Conservation (phyloP, 192 early-diverging fungal genomes). For the Ambispora gerdemannii region DNA sequence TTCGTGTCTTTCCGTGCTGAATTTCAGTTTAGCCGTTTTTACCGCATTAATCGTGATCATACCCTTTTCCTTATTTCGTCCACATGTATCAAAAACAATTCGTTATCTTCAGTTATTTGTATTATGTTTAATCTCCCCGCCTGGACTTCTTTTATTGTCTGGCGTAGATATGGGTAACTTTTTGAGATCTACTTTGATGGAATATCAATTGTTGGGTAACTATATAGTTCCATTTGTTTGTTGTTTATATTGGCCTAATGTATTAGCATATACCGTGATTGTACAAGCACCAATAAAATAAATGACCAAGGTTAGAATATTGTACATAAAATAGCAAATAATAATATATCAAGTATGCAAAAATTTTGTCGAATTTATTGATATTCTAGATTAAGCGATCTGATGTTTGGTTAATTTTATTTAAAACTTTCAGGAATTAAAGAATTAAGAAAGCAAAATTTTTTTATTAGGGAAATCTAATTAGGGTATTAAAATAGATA, state of each 20-base stretch:
- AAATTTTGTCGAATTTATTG: too few species aligned
- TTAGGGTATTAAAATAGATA: too few species aligned
- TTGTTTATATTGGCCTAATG: conserved; percentile 70
- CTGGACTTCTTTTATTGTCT: conserved; percentile 47
- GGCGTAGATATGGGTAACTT: conserved; percentile 40
- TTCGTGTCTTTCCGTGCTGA: conserved; percentile 65
- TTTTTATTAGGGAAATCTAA: too few species aligned
- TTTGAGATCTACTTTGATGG: conserved; percentile 51
- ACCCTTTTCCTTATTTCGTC: conserved; percentile 59
- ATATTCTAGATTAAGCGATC: too few species aligned
- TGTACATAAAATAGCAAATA: too few species aligned
- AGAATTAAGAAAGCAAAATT: too few species aligned
- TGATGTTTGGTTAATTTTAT: too few species aligned
- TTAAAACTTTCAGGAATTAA: too few species aligned
- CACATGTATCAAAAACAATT: conserved; percentile 11
- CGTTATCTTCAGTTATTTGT: conserved; percentile 46
- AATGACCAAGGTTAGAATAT: background rate
- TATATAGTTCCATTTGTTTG: conserved; percentile 63
- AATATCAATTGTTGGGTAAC: conserved; percentile 62
- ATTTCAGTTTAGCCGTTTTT: conserved; percentile 67
- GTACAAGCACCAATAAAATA: conserved; percentile 31
- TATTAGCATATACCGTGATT: conserved; percentile 44
- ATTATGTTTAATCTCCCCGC: conserved; percentile 53
- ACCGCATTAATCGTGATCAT: conserved; percentile 56
- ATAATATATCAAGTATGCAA: too few species aligned